Base-by-base conservation (phyloP, 192 early-diverging fungal species). In the Thamnidium elegans region DNA sequence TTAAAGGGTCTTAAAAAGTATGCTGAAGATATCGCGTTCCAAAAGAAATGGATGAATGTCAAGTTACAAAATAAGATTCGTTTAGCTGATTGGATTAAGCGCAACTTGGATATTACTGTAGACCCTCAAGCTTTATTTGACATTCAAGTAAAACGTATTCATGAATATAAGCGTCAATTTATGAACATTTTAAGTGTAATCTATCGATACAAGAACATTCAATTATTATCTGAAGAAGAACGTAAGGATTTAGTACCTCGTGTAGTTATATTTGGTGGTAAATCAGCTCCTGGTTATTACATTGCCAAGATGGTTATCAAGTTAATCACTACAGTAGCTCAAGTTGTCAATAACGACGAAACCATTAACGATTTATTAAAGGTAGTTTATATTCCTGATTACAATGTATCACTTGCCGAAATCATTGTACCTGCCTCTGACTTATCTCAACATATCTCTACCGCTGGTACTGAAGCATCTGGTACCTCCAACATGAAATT, bases 401-500 rank as follows among this genome's bases (percentile, higher is more conserved):
- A 99, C 79, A 97, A 95, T 70, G 97, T 99, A 26, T 96, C 95
- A 0, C 83, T 96, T 5, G 96, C 96, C 31, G 96, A 98, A 79
- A 80, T 92, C 61, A 91, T 99, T 65, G 89, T 97, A 71, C 97
- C 97, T 1, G 97, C 97, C 44, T 94, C 90, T 66, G 97, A 99
- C 74, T 96, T 99, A 62, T 99, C 97, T 31, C 95, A 99, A 85
- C 97, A 99, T 77, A 99, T 99, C 74, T 99, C 97, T 30, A 98
- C 95, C 4, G 97, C 97, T 23, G 97, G 96, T 63, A 99, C 94
- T 6, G 97, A 99, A 78, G 97, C 95, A 19, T 97, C 95, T 15
- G 97, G 97, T 44, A 99, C 97, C 5, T 97, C 95, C 15, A 99
- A 99, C 84, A 99, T 99, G 95, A 98, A 99, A 82, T 99, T 99